These are phyloP conservation scores for Tilletia setariae DNA, from an alignment of 1,284 basidiomycete species.

Conservation along the genomic window DNA sequence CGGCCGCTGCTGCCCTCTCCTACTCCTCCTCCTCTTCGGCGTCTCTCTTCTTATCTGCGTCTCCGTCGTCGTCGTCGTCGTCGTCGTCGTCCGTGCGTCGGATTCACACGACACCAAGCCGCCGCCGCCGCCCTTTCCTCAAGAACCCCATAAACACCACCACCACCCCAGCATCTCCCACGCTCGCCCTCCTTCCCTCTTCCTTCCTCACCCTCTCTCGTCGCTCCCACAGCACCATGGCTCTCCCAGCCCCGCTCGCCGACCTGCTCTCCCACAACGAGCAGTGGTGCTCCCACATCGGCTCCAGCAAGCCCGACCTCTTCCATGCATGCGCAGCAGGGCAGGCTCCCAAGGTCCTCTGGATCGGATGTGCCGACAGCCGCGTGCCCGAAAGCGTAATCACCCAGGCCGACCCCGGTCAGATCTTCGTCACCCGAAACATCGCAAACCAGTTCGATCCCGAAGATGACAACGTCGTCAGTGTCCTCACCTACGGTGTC, in stretches of 20 bases:
- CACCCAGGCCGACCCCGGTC: conserved; percentile 46
- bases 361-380: conserved; percentile 61
- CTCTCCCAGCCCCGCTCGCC: neutral
- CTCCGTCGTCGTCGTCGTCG: too few species aligned
- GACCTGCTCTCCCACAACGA: conserved; percentile 27
- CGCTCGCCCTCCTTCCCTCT: neutral
- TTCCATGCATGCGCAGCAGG: conserved; percentile 65
- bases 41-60: too few species aligned
- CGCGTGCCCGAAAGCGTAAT: conserved; percentile 59
- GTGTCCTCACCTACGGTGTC: conserved; percentile 79
- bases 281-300: conserved; percentile 33
- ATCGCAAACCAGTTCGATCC: conserved; percentile 63
- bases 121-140: too few species aligned
- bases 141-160: neutral
- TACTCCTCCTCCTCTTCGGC: too few species aligned
- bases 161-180: neutral
- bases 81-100: too few species aligned
- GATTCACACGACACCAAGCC: too few species aligned
- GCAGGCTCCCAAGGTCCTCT: conserved; percentile 72
- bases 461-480: conserved; percentile 72
- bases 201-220: neutral
- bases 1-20: too few species aligned
- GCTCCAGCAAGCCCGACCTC: conserved; percentile 62
- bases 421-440: conserved; percentile 54
- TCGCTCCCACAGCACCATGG: neutral